A percentile compares a stretch with the other conserved stretches of the same genome.
These are phyloP conservation scores for Chloranthus sessilifolius DNA, from an alignment of 164 flowering plant genomes.

Conservation along the genomic window DNA sequence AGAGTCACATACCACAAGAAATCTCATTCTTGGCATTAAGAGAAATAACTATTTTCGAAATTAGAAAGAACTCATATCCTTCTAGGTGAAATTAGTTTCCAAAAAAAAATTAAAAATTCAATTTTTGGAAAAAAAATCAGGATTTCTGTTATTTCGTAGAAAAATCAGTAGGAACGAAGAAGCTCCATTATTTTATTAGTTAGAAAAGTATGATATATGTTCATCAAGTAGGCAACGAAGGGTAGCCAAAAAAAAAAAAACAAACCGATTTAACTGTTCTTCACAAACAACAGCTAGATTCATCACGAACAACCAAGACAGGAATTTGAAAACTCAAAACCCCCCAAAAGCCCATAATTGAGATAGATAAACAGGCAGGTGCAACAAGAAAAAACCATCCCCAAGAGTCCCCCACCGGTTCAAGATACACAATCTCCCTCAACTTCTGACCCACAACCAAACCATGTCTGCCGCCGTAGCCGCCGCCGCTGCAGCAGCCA, in stretches of 20 bases:
- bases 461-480: conserved; percentile 2
- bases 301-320: background rate
- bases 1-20: background rate
- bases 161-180: background rate
- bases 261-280: background rate
- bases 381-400: too few relatives aligned
- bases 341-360: background rate
- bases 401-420: too few relatives aligned
- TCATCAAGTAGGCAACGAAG: too few relatives aligned
- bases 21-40: background rate
- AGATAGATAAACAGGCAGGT: too few relatives aligned
- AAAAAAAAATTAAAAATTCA: background rate
- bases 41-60: too few relatives aligned
- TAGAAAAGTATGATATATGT: too few relatives aligned
- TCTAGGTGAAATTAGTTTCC: background rate
- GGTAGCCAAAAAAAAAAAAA: too few relatives aligned
- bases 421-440: background rate
- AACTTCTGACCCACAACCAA: background rate
- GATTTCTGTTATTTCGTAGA: background rate
- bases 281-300: background rate
- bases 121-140: background rate
- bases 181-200: background rate
- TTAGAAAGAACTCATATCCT: background rate
- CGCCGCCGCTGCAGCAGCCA: conserved; percentile 9
- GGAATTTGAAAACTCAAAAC: background rate